Conservation (phyloP, 2,329 filamentous ascomycete genomes). For the Cladorrhinum sp. region DNA sequence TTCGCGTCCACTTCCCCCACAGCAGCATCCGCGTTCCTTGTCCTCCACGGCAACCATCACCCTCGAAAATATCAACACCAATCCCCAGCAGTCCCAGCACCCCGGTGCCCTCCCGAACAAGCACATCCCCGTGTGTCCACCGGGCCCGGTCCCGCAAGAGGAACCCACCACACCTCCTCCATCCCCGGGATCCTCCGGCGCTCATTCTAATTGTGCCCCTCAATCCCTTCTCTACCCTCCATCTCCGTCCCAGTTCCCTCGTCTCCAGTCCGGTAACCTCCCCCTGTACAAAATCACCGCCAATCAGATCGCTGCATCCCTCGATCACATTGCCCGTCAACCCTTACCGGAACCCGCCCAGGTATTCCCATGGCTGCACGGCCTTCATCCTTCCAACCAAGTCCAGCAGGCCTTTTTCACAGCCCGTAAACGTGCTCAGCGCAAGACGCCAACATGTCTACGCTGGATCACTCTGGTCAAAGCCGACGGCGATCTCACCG, state of each 20-base stretch:
- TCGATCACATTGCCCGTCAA: conserved; percentile 74
- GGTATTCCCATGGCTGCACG: conserved; percentile 96
- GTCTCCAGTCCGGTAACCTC: conserved; percentile 50
- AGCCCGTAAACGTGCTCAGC: conserved; percentile 66
- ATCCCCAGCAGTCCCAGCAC: conserved; percentile 31
- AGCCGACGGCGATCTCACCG: conserved; percentile 73
- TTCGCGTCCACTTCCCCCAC: conserved; percentile 34
- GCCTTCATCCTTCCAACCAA: conserved; percentile 82
- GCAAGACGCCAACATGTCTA: conserved; percentile 71
- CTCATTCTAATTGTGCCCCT: conserved; percentile 43
- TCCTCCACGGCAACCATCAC: conserved; percentile 33
- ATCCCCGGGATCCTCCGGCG: conserved; percentile 56
- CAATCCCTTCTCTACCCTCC: conserved; percentile 75
- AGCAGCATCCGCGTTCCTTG: conserved; percentile 30
- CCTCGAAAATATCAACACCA: conserved; percentile 36
- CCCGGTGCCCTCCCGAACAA: conserved; percentile 71
- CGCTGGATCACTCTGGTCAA: conserved; percentile 85
- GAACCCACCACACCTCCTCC: conserved; percentile 61
- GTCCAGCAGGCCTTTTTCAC: conserved; percentile 89
- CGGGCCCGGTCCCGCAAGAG: conserved; percentile 62
- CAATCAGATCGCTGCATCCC: conserved; percentile 63
- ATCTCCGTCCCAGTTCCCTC: conserved; percentile 60
- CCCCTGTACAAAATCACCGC: conserved; percentile 72
- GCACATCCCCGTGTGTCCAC: conserved; percentile 84
- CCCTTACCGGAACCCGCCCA: conserved; percentile 79